Percentiles rank a stretch among this genome's conserved stretches.
phyloP scores from a whole-genome alignment of 805 yeast genomes.

The Metschnikowia borealis region DNA sequence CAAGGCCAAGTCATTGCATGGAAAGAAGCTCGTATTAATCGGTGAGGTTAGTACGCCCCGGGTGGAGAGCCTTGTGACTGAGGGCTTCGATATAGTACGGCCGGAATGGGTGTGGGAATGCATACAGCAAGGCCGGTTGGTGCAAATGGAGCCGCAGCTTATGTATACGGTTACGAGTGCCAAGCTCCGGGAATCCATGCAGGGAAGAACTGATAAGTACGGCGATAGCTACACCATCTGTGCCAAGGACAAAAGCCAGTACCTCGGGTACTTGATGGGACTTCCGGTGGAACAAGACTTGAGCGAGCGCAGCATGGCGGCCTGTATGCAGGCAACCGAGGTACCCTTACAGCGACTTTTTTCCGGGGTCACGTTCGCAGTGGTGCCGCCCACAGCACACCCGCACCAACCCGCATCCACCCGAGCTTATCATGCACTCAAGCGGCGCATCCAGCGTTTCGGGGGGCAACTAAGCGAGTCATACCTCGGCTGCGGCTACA shows the following conservation, averaged over 20 bases:
- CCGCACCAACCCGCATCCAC: neutral
- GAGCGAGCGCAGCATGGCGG: neutral
- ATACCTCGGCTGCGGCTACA: constrained; percentile 28
- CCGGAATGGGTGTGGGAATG: constrained; percentile 77
- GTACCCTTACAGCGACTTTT: constrained; percentile 33
- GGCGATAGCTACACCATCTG: constrained; percentile 58
- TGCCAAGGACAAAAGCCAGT: constrained; percentile 11
- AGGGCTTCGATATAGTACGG: constrained; percentile 56
- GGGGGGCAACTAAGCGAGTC: constrained; percentile 28
- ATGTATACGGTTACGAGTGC: constrained; percentile 40
- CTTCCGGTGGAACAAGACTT: constrained; percentile 11
- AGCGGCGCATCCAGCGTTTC: constrained; percentile 39
- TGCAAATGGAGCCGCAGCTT: constrained; percentile 61
- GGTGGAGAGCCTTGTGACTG: constrained; percentile 20
- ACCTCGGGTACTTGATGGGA: constrained; percentile 7
- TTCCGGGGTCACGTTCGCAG: constrained; percentile 27
- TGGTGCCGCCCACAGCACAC: constrained; percentile 17
- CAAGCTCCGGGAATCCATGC: constrained; percentile 17
- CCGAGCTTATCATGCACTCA: neutral
- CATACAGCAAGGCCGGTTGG: constrained; percentile 34
- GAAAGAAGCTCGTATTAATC: constrained; percentile 17
- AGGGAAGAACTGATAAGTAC: constrained; percentile 46
- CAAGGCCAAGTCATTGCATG: constrained; percentile 9
- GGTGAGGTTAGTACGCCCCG: constrained; percentile 29
- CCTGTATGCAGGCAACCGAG: neutral